Evolutionary conservation across 2,329 filamentous ascomycete genomes (phyloP).

Genomic region (Xylariaceae sp.): DNA sequence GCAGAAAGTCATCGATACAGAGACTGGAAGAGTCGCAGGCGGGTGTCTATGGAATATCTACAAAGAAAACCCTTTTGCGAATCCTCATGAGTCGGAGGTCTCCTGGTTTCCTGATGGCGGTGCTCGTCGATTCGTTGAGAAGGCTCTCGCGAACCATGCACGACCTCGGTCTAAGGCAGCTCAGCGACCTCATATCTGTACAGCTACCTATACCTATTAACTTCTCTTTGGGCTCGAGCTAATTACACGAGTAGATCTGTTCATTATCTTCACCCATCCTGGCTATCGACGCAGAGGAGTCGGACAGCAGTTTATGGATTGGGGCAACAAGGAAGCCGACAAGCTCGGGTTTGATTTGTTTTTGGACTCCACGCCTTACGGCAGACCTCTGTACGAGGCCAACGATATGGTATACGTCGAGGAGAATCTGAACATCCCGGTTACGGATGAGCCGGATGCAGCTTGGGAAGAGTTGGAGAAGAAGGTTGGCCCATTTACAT

Average conservation of each 20-base stretch:
- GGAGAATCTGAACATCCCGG: constrained; percentile 21
- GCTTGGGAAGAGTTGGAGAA: constrained; percentile 33
- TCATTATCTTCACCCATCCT: constrained; percentile 26
- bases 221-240: not conserved
- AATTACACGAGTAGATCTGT: constrained; percentile 15
- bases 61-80: constrained; percentile 28
- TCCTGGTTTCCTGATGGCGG: constrained; percentile 6
- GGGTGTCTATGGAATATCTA: constrained; percentile 12
- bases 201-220: constrained; percentile 5
- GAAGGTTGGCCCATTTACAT: constrained; percentile 37
- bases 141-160: not conserved
- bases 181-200: constrained; percentile 24
- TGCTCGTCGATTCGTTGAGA: not conserved
- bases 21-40: constrained; percentile 1
- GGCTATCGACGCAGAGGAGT: constrained; percentile 23
- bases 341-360: constrained; percentile 23
- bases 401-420: constrained; percentile 22
- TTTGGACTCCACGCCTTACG: constrained; percentile 21
- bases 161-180: constrained; percentile 12
- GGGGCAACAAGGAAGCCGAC: constrained; percentile 25
- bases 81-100: constrained; percentile 14
- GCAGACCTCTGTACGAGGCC: constrained; percentile 21
- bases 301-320: constrained; percentile 24
- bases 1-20: constrained; percentile 1
- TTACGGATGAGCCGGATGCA: constrained; percentile 21